Evolutionary conservation across 2,329 filamentous ascomycete species (phyloP).

Genomic region (Cryphonectria parasitica): DNA sequence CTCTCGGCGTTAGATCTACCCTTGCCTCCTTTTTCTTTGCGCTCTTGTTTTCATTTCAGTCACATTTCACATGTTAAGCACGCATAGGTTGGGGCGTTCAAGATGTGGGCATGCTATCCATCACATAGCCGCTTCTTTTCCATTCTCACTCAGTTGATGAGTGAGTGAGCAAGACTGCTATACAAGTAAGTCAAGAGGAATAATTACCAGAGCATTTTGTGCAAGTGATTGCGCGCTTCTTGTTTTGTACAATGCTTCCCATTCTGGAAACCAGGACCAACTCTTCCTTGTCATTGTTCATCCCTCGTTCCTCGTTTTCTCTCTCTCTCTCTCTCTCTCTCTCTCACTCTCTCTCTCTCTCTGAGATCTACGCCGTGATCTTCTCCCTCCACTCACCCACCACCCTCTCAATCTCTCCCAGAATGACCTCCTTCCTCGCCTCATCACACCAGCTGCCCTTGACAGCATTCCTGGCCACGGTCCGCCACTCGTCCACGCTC

Average conservation of each 20-base stretch:
- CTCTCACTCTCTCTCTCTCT: not conserved
- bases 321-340: not conserved
- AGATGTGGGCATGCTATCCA: not conserved
- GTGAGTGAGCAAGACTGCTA: not conserved
- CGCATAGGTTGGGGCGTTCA: constrained; percentile 21
- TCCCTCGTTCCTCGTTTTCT: not conserved
- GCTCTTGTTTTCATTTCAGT: not conserved
- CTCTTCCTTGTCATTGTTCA: not conserved
- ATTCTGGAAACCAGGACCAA: not conserved
- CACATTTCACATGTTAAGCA: not conserved
- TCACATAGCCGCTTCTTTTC: not conserved
- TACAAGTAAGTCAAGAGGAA: not conserved
- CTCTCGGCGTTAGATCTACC: not conserved
- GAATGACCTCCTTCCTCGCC: constrained; percentile 63
- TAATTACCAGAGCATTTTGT: not conserved
- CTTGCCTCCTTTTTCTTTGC: not conserved
- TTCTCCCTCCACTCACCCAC: constrained; percentile 34
- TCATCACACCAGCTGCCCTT: constrained; percentile 71
- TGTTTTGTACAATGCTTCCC: not conserved
- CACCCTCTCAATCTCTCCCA: constrained; percentile 49
- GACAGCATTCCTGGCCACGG: constrained; percentile 64
- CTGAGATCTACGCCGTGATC: constrained; percentile 15
- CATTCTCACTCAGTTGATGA: not conserved
- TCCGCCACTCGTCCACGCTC: constrained; percentile 66
- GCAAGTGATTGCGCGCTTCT: not conserved